Base-by-base conservation (phyloP, 169 alveolate species). In the Plasmodium gallinaceum region DNA sequence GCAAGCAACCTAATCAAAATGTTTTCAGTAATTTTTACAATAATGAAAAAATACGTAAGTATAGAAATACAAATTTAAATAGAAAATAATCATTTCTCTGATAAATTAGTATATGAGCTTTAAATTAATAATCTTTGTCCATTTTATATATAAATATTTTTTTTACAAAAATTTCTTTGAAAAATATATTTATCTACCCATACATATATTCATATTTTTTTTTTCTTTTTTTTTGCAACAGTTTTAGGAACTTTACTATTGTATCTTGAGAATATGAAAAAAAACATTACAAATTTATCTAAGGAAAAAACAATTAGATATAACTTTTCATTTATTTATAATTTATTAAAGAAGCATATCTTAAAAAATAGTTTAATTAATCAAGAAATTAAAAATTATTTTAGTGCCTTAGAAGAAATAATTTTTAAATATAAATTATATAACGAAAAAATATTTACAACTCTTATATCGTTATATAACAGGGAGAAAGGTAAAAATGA, bases 31-130 rank as follows among this genome's bases (percentile, higher is more conserved):
- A 68, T 58, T 83, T 83, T 57, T 83, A 83, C 16, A n/a, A 66
- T 54, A 83, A 83, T 32, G 85, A 68, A 54, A 83, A 68, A 71
- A 83, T 83, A 83, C 85, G 91, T 83, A 83, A 83, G 80, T 18
- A 51, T 43, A 26, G 16, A 64, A 48, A 37, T 32, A 61, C 14
- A 70, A 46, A 20, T 45, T 32, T 45, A 39, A 22, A 42, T 10
- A 61, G 12, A 26, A 62, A 14, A 61, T 4, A 54, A 18, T 14
- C 16, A 51, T 12, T 9, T 14, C 52, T 73, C 12, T 24, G 32
- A 18, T 24, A 14, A 26, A 69, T 32, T 69, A 26, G 26, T 26
- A 14, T 58, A 7, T 26, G 16, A 46, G 20, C 6, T 22, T 3
- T 18, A 48, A 37, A 46, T 22, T 22, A 69, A 22, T 57, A 12